phyloP scores from a whole-genome alignment of 805 yeast species.

The Blastobotrys peoriensis region DNA sequence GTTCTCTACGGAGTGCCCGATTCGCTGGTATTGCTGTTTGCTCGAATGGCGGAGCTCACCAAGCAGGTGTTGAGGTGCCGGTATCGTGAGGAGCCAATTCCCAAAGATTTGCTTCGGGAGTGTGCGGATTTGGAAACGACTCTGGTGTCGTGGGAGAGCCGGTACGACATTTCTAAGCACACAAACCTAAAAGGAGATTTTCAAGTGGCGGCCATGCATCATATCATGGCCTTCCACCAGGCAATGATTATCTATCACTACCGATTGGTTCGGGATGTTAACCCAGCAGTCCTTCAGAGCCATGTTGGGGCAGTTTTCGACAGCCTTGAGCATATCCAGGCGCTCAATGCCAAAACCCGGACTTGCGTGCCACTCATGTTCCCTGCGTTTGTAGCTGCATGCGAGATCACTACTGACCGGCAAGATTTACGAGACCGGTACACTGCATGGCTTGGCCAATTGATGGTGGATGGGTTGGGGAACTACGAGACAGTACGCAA shows the following conservation, averaged over 20 bases:
- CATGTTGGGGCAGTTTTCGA: slow-evolving; percentile 55
- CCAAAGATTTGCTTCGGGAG: slow-evolving; percentile 11
- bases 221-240: slow-evolving; percentile 71
- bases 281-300: slow-evolving; percentile 53
- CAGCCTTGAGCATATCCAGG: slow-evolving; percentile 58
- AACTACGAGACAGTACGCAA: slow-evolving; percentile 83
- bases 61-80: slow-evolving; percentile 53
- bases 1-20: slow-evolving; percentile 82
- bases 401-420: slow-evolving; percentile 53
- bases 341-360: slow-evolving; percentile 44
- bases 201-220: slow-evolving; percentile 72
- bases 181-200: slow-evolving; percentile 20
- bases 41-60: slow-evolving; percentile 62
- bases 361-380: slow-evolving; percentile 73
- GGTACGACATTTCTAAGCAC: slow-evolving; percentile 39
- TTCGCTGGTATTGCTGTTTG: slow-evolving; percentile 64
- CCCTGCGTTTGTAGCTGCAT: slow-evolving; percentile 87
- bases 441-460: slow-evolving; percentile 52
- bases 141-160: slow-evolving; percentile 61
- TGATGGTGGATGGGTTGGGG: slow-evolving; percentile 56
- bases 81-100: slow-evolving; percentile 19
- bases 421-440: slow-evolving; percentile 54
- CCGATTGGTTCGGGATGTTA: slow-evolving; percentile 52
- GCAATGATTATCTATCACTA: slow-evolving; percentile 66
- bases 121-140: slow-evolving; percentile 41